Base-by-base conservation (phyloP, 1,284 basidiomycete species). In the Moesziomyces parantarcticus region DNA sequence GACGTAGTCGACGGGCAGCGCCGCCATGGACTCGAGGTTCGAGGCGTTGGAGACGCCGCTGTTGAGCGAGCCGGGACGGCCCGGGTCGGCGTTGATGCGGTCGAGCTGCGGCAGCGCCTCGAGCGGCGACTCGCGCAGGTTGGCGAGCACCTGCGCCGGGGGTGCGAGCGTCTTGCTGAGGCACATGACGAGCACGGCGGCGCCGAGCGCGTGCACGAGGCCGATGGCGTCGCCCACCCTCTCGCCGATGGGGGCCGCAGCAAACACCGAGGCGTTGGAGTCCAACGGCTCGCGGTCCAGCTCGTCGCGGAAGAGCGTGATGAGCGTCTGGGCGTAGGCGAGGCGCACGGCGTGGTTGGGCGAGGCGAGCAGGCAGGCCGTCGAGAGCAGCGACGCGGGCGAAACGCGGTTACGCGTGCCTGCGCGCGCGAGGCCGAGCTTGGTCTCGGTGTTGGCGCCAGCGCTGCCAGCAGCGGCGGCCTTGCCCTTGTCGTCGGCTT, bases 1-100 rank as follows among this genome's bases (percentile, higher is more conserved):
- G 2, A 89, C 86, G 81, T 92, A 94, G 82, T 97, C 95, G 36
- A 90, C 89, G 14, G 91, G 86, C 5, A 87, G 87, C 69, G 68
- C 62, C 21, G 74, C 76, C 21, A 32, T 62, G 34, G 50, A 63
- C 50, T 51, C 76, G 42, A 77, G 65, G 25, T 32, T 54, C 5
- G 44, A 29, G 10, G 59, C 50, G 29, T 43, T 49, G 18, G 50
- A 50, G 8, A 39, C 42, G 39, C 49, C 55, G 48, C 57, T 61
- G 42, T 46, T 48, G 42, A 69, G 66, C 47, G 65, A 68, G 23
- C 43, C 58, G 40, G 66, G 71, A 20, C 71, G 61, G 43, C 63
- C 63, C 44, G 68, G 65, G 45, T 78, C 78, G 23, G 87, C 88
- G 39, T 84, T 79, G 61, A 84, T 70, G 40, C 90, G 88, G 44